Evolutionary conservation across 352 stramenopile genomes (phyloP), one percentile per base, ranked within the genome.

Genomic region (Pythium aristosporum): DNA sequence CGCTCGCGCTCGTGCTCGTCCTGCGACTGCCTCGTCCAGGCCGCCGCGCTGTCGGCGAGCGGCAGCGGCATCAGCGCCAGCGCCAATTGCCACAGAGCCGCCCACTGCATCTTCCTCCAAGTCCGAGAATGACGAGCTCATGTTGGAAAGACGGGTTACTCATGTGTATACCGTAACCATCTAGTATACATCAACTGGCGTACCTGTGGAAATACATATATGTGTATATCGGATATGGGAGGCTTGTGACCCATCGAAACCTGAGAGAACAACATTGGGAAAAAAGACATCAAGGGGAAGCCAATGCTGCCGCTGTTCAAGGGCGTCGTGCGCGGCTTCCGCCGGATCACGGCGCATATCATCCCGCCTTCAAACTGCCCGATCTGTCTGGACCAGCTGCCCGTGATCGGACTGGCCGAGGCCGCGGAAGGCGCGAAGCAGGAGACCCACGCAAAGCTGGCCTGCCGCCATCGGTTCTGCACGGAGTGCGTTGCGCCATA

Each of bases 381-480:
- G 41, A 88, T 91, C 48, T 91, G 82, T 42, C 53, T 89, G 51
- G 79, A 91, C n/a, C 30, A 56, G 25, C 71, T 91, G 10, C 80
- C 82, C 0, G 57, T 84, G 51, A 56, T 84, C 34, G 65, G 51
- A 20, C 58, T 84, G 39, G 21, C 55, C 4, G 77, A 88, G 43
- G 63, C 78, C 42, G 42, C 69, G 59, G 21, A 53, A 0, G 61
- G 44, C 52, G 55, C 42, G 20, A 8, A 55, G 32, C 25, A 13
- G 46, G 72, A 25, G 48, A 71, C 71, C 20, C 69, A 82, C 55
- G 73, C 66, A 8, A 53, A 34, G 47, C 47, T 53, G n/a, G 47
- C 11, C 9, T 53, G 47, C 18, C 21, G 47, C 47, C 47, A 53
- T 20, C 21, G 21, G 6, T 53, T 53, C 25, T 53, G 47, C 23